Evolutionary conservation across 805 yeast genomes (phyloP).

Genomic region (Yarrowia keelungensis): DNA sequence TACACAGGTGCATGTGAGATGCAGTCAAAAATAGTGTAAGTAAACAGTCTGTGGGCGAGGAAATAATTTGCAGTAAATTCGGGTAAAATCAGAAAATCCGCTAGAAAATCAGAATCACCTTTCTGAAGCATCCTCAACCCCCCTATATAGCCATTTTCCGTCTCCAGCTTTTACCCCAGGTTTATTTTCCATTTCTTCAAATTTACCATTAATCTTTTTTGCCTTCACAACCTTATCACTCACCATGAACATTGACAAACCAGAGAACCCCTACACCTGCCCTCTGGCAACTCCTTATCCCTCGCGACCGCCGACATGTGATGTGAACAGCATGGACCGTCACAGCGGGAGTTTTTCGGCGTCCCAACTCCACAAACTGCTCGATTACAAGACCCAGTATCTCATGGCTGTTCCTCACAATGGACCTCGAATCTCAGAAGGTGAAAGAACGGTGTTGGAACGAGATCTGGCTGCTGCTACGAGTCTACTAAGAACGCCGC

Average conservation of each 20-base stretch:
- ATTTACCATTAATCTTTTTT: no score
- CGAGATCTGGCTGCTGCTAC: slow-evolving; percentile 10
- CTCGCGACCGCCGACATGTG: not conserved
- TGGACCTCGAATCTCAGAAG: not conserved
- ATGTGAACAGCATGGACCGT: not conserved
- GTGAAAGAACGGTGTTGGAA: slow-evolving; percentile 1
- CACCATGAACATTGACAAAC: slow-evolving; percentile 3
- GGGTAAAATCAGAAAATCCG: no score
- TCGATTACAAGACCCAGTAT: not conserved
- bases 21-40: not conserved
- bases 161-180: no score
- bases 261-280: not conserved
- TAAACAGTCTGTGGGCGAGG: no score
- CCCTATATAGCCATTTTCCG: no score
- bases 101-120: no score
- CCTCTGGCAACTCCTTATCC: not conserved
- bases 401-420: slow-evolving; percentile 20
- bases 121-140: no score
- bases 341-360: not conserved
- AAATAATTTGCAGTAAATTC: no score
- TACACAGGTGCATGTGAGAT: not conserved
- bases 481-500: not conserved
- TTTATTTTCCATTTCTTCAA: no score
- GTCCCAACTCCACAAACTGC: slow-evolving; percentile 7
- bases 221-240: no score